Evolutionary conservation across 2,329 filamentous ascomycete genomes (phyloP), one percentile per base, ranked within the genome.

Genomic region (Cryphonectria carpinicola): DNA sequence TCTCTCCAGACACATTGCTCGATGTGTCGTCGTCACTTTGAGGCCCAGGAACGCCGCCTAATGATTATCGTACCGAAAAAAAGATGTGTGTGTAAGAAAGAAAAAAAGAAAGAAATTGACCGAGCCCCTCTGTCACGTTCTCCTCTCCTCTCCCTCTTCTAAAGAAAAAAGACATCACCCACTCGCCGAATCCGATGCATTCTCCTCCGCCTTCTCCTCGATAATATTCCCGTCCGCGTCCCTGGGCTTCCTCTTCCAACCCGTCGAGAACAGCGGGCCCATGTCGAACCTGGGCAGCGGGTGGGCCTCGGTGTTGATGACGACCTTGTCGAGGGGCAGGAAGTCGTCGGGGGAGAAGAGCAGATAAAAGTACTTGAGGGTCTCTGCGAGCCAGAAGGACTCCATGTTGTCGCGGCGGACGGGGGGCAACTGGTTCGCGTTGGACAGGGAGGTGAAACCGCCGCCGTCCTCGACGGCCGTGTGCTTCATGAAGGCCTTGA

Each of bases 311-410:
- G 96, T 99, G 80, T 99, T 99, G 78, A 98, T 90, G 54, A 99
- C 94, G 37, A 97, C 86, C 76, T 95, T 89, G 76, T 96, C 92
- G 43, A 99, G 85, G 2, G 95, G 94, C 58, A 98, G 84, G 52
- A 98, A 81, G 72, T 97, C 93, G 74, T 91, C 85, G 4, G 93
- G 90, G 2, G 93, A 95, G 82, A 99, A 99, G 46, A 99, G 86
- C 56, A 99, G 88, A 80, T 97, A 99, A 80, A 99, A 92, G 80
- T 99, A 99, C 82, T 99, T 99, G 61, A 99, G 85, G 32, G 96
- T 99, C 83, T 99, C 96, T 63, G 96, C 95, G 85, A 99, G 88
- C 96, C 96, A 99, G 83, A 98, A 98, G 79, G 94, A 97, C 83
- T 99, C 96, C 95, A 99, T 98, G 76, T 98, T 98, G 81, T 99